Evolutionary conservation across 352 stramenopile species (phyloP).

Genomic region (Phytopythium mirpurense): DNA sequence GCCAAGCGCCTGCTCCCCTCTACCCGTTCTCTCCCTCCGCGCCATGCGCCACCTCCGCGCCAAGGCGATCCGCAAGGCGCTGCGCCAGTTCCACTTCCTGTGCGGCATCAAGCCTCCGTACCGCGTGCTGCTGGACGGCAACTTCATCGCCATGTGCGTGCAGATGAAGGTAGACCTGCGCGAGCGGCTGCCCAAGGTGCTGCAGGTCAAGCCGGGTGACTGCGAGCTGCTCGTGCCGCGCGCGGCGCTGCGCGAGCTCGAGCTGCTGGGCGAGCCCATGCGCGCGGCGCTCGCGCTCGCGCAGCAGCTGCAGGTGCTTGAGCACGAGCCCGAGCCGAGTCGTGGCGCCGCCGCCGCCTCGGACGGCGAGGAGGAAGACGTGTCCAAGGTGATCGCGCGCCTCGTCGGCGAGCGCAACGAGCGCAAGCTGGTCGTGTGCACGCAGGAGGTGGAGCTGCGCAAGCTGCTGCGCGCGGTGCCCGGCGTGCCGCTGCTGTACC

Average conservation of each 20-base stretch:
- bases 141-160: slow-evolving; percentile 85
- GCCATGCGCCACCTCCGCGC: slow-evolving; percentile 74
- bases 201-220: slow-evolving; percentile 76
- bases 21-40: slow-evolving; percentile 9
- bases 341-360: too few relatives aligned
- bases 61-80: slow-evolving; percentile 84
- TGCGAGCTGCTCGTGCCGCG: slow-evolving; percentile 68
- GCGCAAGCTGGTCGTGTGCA: slow-evolving; percentile 79
- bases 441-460: slow-evolving; percentile 79
- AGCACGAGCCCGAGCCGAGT: slow-evolving; percentile 38
- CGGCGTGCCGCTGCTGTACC: slow-evolving; percentile 80
- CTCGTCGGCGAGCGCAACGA: slow-evolving; percentile 73
- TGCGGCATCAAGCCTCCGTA: slow-evolving; percentile 85
- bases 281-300: slow-evolving; percentile 55
- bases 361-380: slow-evolving; percentile 29
- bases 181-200: slow-evolving; percentile 73
- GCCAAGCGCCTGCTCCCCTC: neutral
- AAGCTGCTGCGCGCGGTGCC: slow-evolving; percentile 60
- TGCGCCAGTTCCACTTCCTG: slow-evolving; percentile 86
- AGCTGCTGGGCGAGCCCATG: slow-evolving; percentile 61
- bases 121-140: slow-evolving; percentile 75
- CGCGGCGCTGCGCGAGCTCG: slow-evolving; percentile 63
- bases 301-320: slow-evolving; percentile 61
- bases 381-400: slow-evolving; percentile 43
- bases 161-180: slow-evolving; percentile 85